These are phyloP conservation scores for Stemphylium lycopersici DNA, from an alignment of 2,329 filamentous ascomycete species.

Conservation along the genomic window DNA sequence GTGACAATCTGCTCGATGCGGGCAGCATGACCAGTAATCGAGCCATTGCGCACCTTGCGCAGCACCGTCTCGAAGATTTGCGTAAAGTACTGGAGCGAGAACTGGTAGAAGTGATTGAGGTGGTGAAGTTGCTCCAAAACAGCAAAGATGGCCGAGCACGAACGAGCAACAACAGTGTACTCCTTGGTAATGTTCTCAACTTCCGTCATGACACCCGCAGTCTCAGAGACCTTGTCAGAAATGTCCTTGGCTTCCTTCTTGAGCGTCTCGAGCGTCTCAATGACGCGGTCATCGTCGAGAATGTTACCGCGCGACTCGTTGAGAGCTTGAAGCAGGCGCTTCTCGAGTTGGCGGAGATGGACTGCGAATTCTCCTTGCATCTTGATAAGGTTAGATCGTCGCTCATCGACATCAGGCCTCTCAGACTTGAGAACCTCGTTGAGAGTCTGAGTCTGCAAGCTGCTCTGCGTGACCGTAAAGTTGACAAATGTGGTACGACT, in stretches of 20 bases:
- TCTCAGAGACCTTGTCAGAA: conserved; percentile 93
- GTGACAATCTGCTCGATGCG: conserved; percentile 90
- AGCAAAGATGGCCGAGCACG: conserved; percentile 96
- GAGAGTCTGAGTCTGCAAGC: conserved; percentile 94
- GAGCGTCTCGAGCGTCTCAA: conserved; percentile 94
- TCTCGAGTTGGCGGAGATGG: conserved; percentile 94
- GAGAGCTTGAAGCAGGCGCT: conserved; percentile 88
- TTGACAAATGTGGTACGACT: conserved; percentile 99
- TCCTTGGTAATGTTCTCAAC: conserved; percentile 94
- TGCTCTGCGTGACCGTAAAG: conserved; percentile 98
- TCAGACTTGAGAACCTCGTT: conserved; percentile 98
- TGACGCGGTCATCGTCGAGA: conserved; percentile 96
- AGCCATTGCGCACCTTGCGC: conserved; percentile 75
- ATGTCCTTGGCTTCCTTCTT: conserved; percentile 98
- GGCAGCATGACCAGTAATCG: conserved; percentile 74
- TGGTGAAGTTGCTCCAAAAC: conserved; percentile 97
- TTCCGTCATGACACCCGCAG: conserved; percentile 96
- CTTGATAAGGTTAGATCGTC: conserved; percentile 96
- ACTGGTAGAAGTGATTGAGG: conserved; percentile 99
- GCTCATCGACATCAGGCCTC: conserved; percentile 94
- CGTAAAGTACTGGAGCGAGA: conserved; percentile 96
- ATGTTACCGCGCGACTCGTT: conserved; percentile 98
- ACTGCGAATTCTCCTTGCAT: conserved; percentile 98
- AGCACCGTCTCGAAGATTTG: conserved; percentile 96
- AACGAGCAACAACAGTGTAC: conserved; percentile 90